These are phyloP conservation scores for Chondrus crispus DNA, from an alignment of 23 red algal species.

Conservation along the genomic window DNA sequence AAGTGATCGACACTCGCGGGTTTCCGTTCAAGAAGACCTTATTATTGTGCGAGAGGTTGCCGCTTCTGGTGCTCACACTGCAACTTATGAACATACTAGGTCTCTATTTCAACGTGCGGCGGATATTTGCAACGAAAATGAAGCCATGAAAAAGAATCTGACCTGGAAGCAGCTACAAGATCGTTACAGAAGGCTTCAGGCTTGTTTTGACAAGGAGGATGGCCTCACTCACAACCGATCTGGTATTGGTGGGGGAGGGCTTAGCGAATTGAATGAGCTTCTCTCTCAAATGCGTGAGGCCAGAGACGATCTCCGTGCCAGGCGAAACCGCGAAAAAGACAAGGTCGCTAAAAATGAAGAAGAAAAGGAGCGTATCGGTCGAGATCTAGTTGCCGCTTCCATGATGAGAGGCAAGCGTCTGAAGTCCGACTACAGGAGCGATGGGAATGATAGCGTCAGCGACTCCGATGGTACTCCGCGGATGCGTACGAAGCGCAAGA, in stretches of 20 bases:
- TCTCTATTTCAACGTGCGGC: background rate
- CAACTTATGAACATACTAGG: background rate
- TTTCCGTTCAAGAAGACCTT: background rate
- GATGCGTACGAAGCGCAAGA: background rate
- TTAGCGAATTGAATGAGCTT: slow-evolving; percentile 3
- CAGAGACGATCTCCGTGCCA: background rate
- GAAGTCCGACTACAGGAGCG: background rate
- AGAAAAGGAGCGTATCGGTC: background rate
- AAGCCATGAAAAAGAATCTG: background rate
- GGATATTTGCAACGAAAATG: background rate
- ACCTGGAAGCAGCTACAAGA: background rate
- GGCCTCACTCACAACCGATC: too few species aligned
- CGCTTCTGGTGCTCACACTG: background rate
- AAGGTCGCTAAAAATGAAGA: background rate
- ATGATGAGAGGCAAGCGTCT: background rate
- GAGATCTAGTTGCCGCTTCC: background rate
- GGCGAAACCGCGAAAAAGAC: background rate
- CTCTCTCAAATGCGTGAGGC: background rate
- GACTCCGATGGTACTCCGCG: background rate
- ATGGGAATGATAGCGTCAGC: background rate
- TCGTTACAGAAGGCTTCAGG: background rate
- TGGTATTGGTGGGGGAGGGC: background rate
- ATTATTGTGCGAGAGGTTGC: background rate
- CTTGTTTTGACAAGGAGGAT: background rate
- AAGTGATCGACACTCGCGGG: background rate